These are phyloP conservation scores for Filosporella fistucella DNA, from an alignment of 495 filamentous ascomycete species.

Conservation along the genomic window DNA sequence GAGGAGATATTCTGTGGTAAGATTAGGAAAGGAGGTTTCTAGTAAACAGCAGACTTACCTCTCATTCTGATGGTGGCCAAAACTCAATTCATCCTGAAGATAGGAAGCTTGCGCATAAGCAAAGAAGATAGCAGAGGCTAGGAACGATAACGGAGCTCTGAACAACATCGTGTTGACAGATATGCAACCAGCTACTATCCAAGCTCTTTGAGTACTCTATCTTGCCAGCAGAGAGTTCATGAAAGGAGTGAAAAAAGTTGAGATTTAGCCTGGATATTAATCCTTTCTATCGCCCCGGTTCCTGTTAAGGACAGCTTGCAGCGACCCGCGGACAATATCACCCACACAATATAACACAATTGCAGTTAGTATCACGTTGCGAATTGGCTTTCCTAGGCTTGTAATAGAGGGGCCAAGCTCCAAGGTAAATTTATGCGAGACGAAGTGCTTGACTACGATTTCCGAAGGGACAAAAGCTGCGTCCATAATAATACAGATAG, in stretches of 20 bases:
- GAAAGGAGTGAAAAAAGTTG: neutral
- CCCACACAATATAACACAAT: conserved; percentile 15
- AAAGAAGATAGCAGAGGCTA: conserved; percentile 42
- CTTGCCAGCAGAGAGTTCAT: neutral
- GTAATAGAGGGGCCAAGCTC: conserved; percentile 23
- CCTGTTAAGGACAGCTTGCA: conserved; percentile 27
- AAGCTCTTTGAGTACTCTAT: too few species aligned
- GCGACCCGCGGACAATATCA: conserved; percentile 14
- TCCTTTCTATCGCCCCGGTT: conserved; percentile 9
- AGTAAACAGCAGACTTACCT: conserved; percentile 40
- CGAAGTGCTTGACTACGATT: conserved; percentile 23
- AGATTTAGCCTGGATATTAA: conserved; percentile 2
- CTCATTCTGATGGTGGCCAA: conserved; percentile 66
- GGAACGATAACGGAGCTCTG: conserved; percentile 19
- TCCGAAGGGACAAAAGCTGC: conserved; percentile 22
- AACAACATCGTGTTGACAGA: conserved; percentile 7
- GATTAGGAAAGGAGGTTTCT: conserved; percentile 1
- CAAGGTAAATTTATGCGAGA: conserved; percentile 23
- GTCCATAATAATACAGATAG: conserved; percentile 15
- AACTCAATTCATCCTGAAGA: conserved; percentile 62
- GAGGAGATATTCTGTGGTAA: conserved; percentile 17
- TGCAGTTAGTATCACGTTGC: conserved; percentile 17
- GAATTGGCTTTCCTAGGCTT: conserved; percentile 19
- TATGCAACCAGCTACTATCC: too few species aligned
- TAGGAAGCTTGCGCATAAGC: conserved; percentile 55